Conservation (phyloP, 1,139 yeast species). For the Kodamaea fungicola region DNA sequence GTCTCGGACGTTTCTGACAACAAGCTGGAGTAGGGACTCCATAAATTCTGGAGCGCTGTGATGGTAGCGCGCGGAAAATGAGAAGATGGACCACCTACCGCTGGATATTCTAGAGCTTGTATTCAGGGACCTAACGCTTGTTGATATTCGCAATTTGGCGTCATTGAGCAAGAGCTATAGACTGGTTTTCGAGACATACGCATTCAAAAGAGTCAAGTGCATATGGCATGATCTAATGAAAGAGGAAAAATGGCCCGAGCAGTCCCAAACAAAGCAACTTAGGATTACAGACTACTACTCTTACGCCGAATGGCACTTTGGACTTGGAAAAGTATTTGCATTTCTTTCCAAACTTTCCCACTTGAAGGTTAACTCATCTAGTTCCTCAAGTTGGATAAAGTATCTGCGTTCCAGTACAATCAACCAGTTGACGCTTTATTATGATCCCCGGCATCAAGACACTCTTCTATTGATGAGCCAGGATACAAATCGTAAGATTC, state of each 20-base stretch:
- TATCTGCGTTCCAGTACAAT: conserved; percentile 21
- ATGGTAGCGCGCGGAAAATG: neutral
- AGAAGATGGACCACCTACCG: neutral
- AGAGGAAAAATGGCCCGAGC: conserved; percentile 7
- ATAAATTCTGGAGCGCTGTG: neutral
- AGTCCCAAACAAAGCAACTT: conserved; percentile 11
- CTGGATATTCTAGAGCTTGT: neutral
- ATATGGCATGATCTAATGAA: conserved; percentile 27
- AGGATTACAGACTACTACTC: conserved; percentile 34
- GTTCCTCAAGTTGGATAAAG: conserved; percentile 43
- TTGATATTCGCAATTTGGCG: conserved; percentile 26
- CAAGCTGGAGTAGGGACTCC: neutral
- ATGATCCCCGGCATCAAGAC: conserved; percentile 22
- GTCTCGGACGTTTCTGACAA: conserved; percentile 1
- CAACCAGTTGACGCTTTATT: conserved; percentile 25
- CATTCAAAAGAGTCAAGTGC: conserved; percentile 25
- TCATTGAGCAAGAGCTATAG: conserved; percentile 19
- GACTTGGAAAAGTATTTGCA: conserved; percentile 20
- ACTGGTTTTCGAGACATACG: conserved; percentile 15
- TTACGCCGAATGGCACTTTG: conserved; percentile 42
- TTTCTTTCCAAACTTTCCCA: conserved; percentile 20
- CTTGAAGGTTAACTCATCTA: conserved; percentile 30
- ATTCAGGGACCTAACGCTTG: neutral
- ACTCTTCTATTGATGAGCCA: conserved; percentile 10
- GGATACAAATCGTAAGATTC: conserved; percentile 7